Conservation (phyloP, 2,329 filamentous ascomycete species). For the Fusarium cicatricum region DNA sequence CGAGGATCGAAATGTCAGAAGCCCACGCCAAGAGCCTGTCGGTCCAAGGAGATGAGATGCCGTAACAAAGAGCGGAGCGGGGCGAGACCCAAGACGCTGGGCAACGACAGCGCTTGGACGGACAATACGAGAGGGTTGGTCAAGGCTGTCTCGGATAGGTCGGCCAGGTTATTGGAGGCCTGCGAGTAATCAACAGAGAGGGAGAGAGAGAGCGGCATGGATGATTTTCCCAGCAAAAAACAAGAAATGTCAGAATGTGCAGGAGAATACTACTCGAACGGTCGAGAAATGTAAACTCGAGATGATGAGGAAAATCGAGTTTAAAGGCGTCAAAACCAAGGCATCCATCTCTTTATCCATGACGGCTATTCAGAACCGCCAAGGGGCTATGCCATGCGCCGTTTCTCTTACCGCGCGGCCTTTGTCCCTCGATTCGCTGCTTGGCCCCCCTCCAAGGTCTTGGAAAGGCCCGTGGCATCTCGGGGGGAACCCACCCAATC, state of each 20-base stretch:
- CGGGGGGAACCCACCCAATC: not conserved
- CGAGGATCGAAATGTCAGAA: not conserved
- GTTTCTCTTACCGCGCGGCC: conserved; percentile 25
- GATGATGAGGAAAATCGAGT: not conserved
- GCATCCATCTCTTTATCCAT: not conserved
- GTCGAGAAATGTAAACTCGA: no score
- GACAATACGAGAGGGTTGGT: not conserved
- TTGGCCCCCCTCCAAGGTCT: conserved; percentile 7
- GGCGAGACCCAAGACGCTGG: no score
- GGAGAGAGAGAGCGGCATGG: no score
- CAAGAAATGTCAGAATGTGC: no score
- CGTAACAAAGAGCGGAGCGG: not conserved
- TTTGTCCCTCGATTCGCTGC: conserved; percentile 18
- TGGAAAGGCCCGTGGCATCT: conserved; percentile 14
- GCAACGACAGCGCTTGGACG: not conserved
- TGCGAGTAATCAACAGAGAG: not conserved
- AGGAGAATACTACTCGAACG: no score
- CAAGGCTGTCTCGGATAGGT: conserved; percentile 5
- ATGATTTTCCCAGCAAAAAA: no score
- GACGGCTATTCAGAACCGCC: not conserved
- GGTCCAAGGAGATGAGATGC: no score
- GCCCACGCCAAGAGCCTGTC: not conserved
- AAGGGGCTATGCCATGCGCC: conserved; percentile 26
- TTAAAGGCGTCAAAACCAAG: not conserved
- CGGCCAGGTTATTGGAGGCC: conserved; percentile 6